Evolutionary conservation across 1,284 basidiomycete species (phyloP), one percentile per base, ranked within the genome.

Genomic region (Rhodotorula sp.): DNA sequence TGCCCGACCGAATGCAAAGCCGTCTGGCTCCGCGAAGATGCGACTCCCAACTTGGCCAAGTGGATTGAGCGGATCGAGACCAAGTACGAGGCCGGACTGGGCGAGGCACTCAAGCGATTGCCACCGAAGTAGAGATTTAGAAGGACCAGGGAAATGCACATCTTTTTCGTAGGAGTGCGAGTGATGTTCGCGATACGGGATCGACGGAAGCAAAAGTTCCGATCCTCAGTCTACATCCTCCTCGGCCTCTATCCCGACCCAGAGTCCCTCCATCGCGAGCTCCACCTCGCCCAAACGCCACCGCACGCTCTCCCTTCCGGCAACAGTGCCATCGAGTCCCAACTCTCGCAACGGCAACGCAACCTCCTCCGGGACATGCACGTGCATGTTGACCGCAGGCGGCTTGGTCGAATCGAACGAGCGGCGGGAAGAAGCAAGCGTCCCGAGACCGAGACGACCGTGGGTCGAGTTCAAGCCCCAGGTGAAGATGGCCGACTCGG

Each of bases 251-350:
- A 73, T 14, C 33, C 14, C 64, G 6, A 70, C 69, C 74, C 74
- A 75, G 54, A 73, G 49, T 6, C 56, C 66, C 22, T 75, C 71
- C 48, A 61, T 51, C 22, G 71, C 74, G 17, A 64, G 60, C 55
- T 75, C 74, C 30, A 75, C 67, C 59, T 64, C 57, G 0, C 72
- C 74, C 0, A 73, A 12, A 26, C 15, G 20, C 74, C 74, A 75
- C 26, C 48, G 55, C 20, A 14, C 57, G 7, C 24, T 53, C 49
- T 54, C 65, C 45, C 58, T 45, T 18, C 44, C 29, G n/a, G 24
- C 67, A 10, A 46, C 67, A 3, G 24, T 26, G 8, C 20, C 53
- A 24, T 60, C 63, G 10, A 73, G 26, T 14, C 67, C 74, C 4
- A 73, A 44, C 33, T 66, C 60, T 18, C 54, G 20, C 49, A 73